Evolutionary conservation across 441 rosid genomes (phyloP), one percentile per base, ranked within the genome.

Genomic region (Mallotus japonicus): DNA sequence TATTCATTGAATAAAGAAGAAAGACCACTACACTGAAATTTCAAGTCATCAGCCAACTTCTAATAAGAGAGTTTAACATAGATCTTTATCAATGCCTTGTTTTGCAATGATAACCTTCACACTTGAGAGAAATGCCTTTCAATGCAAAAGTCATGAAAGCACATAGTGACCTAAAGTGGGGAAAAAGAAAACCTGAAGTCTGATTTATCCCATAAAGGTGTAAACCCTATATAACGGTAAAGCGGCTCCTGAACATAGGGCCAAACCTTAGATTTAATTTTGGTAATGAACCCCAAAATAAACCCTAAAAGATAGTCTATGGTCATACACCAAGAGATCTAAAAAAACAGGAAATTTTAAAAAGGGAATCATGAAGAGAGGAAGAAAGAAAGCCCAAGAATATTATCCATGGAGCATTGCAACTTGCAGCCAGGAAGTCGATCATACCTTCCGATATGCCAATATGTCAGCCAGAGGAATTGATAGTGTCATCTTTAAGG

Each of bases 381-480:
- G 24, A 13, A 40, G 13, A 66, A 64, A 46, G 19, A 44, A 55
- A 20, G 16, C 51, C 5, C n/a, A 20, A 12, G 16, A 37, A 62
- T 49, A 44, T 51, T 17, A 42, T 62, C 64, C 15, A 74, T 62
- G 3, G 16, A 42, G 22, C 16, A 57, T 53, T 24, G 65, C 73
- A 42, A 56, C 42, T 69, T 8, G 46, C 28, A 50, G 46, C 47
- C 49, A 67, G 59, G 28, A 64, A 12, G 17, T 73, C 62, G 44
- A 57, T 47, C 79, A 69, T 83, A 96, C 99, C 99, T 96, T 96
- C 75, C 91, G 87, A 79, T 79, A 96, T 72, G 98, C 96, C 83
- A 94, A 82, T 70, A 85, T 84, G 84, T 96, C 99, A 70, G 99
- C 87, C 81, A 92, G 77, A 76, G 99, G 99, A 84, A 96, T 85